A percentile compares a stretch with the other conserved stretches of the same genome.
Conservation (phyloP, 768 basidiomycete species). For the Sarcodon aspratus region DNA sequence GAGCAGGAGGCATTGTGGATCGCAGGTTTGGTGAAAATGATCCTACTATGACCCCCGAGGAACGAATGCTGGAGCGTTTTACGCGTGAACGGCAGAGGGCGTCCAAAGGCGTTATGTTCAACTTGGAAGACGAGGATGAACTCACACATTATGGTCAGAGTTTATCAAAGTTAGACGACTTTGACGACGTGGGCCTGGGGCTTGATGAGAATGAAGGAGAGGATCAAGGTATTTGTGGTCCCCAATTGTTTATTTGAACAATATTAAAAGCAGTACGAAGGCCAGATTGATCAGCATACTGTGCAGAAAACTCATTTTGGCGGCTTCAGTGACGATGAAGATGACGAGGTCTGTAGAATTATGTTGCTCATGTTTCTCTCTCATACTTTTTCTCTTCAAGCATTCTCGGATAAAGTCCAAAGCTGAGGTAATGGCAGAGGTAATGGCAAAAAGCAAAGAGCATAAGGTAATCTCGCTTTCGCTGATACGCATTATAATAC, state of each 20-base stretch:
- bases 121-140: slow-evolving; percentile 86
- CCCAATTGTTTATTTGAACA: too few species aligned
- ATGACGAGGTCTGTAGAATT: slow-evolving; percentile 23
- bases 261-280: slow-evolving; percentile 18
- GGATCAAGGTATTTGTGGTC: slow-evolving; percentile 11
- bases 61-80: slow-evolving; percentile 94
- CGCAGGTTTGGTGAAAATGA: slow-evolving; percentile 95
- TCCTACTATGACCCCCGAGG: slow-evolving; percentile 85
- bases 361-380: background rate
- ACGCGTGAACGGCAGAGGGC: slow-evolving; percentile 78
- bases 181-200: slow-evolving; percentile 58
- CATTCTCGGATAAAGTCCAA: slow-evolving; percentile 67
- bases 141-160: slow-evolving; percentile 89
- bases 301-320: slow-evolving; percentile 75
- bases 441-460: slow-evolving; percentile 93
- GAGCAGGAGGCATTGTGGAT: slow-evolving; percentile 84
- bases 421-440: slow-evolving; percentile 95
- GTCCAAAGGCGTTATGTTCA: slow-evolving; percentile 71
- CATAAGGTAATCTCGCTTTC: slow-evolving; percentile 56
- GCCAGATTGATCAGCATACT: slow-evolving; percentile 54
- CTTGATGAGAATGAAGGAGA: slow-evolving; percentile 48
- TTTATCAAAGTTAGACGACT: slow-evolving; percentile 75
- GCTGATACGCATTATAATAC: background rate
- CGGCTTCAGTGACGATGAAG: slow-evolving; percentile 69
- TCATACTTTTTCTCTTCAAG: slow-evolving; percentile 1